Evolutionary conservation across 1,284 basidiomycete species (phyloP), one percentile per base, ranked within the genome.

Genomic region (Cryptococcus hybrid): DNA sequence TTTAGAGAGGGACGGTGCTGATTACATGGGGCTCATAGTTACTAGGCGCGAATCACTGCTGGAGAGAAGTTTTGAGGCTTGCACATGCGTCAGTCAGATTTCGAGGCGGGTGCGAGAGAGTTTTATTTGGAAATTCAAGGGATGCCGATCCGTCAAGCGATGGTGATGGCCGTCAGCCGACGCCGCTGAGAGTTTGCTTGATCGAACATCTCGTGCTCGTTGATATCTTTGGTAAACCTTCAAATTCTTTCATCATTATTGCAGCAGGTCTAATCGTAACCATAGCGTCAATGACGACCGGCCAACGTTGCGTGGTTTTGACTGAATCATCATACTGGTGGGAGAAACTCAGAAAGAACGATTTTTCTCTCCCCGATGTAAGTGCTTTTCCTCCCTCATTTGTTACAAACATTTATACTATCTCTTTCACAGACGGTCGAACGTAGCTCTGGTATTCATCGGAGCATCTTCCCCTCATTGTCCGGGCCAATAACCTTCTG

Each of bases 61-160:
- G 72, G 72, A 56, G 69, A 3, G 72, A 74, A 48, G 60, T 65
- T 1, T 52, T 67, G 15, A 61, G 68, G 3, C 62, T 69, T 15
- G 67, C 64, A 12, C 57, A 65, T 12, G 54, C 56, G 1, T 56
- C 68, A 0, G 62, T 74, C 9, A 59, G 62, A 2, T 58, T 59
- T 42, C 65, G 72, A 35, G 72, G 70, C 3, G 70, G 72, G 5
- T 66, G 65, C 13, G 63, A 61, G 13, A 55, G 52, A 9, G 64
- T 74, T 15, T 53, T 71, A 2, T 70, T 68, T 44, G 65, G 63
- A 11, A 54, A 40, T 50, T 7, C 30, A 4, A 30, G 3, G 30
- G 30, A 30, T 30, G 30, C 30, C 30, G 30, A 30, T 30, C 30
- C 5, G 11, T 42, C 40, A 42, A 42, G 4, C 40, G 15, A 15